These are phyloP conservation scores for Trichoderma koningiopsis DNA, from an alignment of 2,329 filamentous ascomycete species.

Conservation along the genomic window DNA sequence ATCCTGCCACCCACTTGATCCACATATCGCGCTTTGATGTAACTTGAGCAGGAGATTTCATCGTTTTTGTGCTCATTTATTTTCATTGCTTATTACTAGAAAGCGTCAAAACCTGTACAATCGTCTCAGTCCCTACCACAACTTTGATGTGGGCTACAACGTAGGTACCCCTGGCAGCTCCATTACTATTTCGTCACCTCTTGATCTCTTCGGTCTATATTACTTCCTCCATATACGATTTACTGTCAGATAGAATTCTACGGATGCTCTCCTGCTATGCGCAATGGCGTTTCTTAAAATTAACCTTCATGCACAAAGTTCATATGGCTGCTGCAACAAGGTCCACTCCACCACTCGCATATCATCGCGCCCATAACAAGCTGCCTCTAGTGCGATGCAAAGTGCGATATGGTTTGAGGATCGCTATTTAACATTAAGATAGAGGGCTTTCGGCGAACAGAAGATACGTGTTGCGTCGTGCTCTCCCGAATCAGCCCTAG, in stretches of 20 bases:
- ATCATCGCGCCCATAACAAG: constrained; percentile 5
- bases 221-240: not conserved
- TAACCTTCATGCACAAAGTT: not conserved
- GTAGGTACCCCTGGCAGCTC: not conserved
- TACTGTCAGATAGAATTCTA: not conserved
- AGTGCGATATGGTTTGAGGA: not conserved
- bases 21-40: not conserved
- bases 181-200: not conserved
- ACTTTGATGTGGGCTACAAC: not conserved
- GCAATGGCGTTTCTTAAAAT: not conserved
- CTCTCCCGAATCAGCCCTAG: not conserved
- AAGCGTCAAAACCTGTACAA: not conserved
- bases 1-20: not conserved
- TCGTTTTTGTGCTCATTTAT: not conserved
- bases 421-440: not conserved
- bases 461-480: not conserved
- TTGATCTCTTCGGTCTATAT: not conserved
- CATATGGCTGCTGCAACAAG: not conserved
- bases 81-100: not conserved
- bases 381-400: not conserved
- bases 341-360: constrained; percentile 4
- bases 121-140: not conserved
- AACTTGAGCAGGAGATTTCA: not conserved
- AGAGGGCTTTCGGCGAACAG: not conserved
- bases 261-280: not conserved